Evolutionary conservation across 257 asterid genomes (phyloP), one percentile per base, ranked within the genome.

Genomic region (Plectranthus barbatus): DNA sequence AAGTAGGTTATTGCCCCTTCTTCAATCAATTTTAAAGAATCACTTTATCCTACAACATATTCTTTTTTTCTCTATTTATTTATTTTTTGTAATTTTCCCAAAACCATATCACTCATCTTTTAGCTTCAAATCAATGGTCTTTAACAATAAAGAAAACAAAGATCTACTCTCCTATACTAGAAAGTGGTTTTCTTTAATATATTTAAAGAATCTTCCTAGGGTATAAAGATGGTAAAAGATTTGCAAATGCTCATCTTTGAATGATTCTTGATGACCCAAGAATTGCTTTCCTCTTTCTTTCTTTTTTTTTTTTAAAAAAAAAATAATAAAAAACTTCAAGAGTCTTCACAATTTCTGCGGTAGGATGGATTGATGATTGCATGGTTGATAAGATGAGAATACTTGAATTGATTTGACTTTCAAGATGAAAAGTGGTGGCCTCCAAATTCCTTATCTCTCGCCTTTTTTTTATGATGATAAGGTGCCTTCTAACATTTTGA

Each of bases 251-350:
- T 73, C 67, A 68, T 56, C 72, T 75, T 73, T 64, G 76, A 70
- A 70, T 53, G 81, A 80, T 80, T 77, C 77, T 73, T 68, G 76
- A 62, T 80, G 75, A 53, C 73, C 69, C 69, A 11, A 60, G 47
- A 49, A 41, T 56, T 50, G 23, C 71, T 70, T 69, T 69, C 21
- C 19, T 20, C 12, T 3, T 18, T 18, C 12, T 18, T 34, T 36
- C 2, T 18, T 18, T 56, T 26, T 26, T n/a, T n/a, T n/a, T n/a
- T n/a, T n/a, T n/a, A n/a, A n/a, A n/a, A n/a, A n/a, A n/a, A n/a
- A n/a, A n/a, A n/a, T n/a, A n/a, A n/a, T n/a, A n/a, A n/a, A n/a
- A n/a, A n/a, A n/a, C n/a, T n/a, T n/a, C n/a, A n/a, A n/a, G n/a
- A n/a, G n/a, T 18, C 34, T 47, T 7, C 55, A 60, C 62, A 62